Percentiles rank a stretch among this genome's conserved stretches.
Evolutionary conservation across 306 rosid species (phyloP).

Genomic region (Hippophae rhamnoides): DNA sequence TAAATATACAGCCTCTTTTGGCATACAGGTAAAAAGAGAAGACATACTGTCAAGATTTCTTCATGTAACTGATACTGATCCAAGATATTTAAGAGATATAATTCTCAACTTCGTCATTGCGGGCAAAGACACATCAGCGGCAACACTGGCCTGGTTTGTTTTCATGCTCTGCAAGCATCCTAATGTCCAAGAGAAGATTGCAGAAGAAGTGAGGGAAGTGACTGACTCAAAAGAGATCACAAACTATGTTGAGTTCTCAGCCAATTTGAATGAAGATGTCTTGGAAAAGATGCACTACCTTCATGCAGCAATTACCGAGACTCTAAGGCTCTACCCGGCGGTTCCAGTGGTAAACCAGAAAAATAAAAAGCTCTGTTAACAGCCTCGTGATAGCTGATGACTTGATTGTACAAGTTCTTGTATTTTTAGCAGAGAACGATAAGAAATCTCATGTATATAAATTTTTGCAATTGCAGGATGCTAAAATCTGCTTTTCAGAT

Average conservation of each 20-base stretch:
- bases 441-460: neutral
- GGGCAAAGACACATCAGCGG: conserved; percentile 68
- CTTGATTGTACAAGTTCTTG: too few species aligned
- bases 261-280: conserved; percentile 38
- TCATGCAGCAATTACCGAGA: conserved; percentile 68
- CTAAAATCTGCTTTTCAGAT: conserved; percentile 53
- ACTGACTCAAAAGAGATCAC: conserved; percentile 23
- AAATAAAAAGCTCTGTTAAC: neutral
- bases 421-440: too few species aligned
- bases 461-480: conserved; percentile 39
- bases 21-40: conserved; percentile 34
- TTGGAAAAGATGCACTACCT: conserved; percentile 65
- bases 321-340: conserved; percentile 74
- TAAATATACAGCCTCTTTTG: conserved; percentile 8
- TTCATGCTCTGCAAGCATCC: conserved; percentile 65
- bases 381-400: too few species aligned
- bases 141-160: conserved; percentile 67
- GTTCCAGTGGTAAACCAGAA: conserved; percentile 53
- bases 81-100: conserved; percentile 47
- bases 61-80: conserved; percentile 28
- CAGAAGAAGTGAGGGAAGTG: conserved; percentile 50
- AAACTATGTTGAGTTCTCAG: conserved; percentile 34
- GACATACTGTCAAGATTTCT: conserved; percentile 73
- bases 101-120: conserved; percentile 58
- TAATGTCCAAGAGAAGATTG: conserved; percentile 46